Base-by-base conservation (phyloP, 805 yeast genomes). In the Scheffersomyces spartinae region DNA sequence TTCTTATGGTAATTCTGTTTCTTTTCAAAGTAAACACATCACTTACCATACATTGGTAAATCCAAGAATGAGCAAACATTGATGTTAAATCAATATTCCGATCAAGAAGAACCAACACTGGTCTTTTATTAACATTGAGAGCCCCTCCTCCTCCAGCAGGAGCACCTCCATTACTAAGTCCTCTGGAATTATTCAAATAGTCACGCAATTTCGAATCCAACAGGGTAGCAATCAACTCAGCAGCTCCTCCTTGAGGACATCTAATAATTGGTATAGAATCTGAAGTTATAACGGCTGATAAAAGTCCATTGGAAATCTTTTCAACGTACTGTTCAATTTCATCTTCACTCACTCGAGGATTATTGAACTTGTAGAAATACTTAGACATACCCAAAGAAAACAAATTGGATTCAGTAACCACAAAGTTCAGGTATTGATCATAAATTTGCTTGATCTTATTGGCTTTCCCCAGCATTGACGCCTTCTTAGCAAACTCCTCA, bases 61-160 rank as follows among this genome's bases (percentile, higher is more conserved):
- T 86, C 96, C 97, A 88, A 8, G 96, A 83, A 54, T 91, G 99
- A 1, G 88, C 71, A 51, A 91, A 76, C 96, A 91, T 88, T 9
- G 94, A 78, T 2, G 91, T 77, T 33, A 91, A 62, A 52, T 91
- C 97, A 31, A 91, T 64, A 45, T 79, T 82, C 50, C 99, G 68
- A 53, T 91, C 99, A 23, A 91, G 54, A 20, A 91, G 51, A 17
- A 93, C 65, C 39, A 91, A 60, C 8, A 88, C 95, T 3, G 79
- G 71, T 33, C 94, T 62, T 30, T 75, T 77, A 20, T 63, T 39
- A 5, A 54, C 25, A 25, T 40, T 45, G n/a, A n/a, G n/a, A n/a
- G n/a, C n/a, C 20, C 39, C 21, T 4, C 21, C 33, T 10, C 32
- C 25, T 9, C 27, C 24, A 13, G 22, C 13, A 5, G 19, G 6